Percentiles rank a stretch among this genome's conserved stretches.
Evolutionary conservation across 1,284 basidiomycete genomes (phyloP).

Genomic region (Schizophyllum amplum): DNA sequence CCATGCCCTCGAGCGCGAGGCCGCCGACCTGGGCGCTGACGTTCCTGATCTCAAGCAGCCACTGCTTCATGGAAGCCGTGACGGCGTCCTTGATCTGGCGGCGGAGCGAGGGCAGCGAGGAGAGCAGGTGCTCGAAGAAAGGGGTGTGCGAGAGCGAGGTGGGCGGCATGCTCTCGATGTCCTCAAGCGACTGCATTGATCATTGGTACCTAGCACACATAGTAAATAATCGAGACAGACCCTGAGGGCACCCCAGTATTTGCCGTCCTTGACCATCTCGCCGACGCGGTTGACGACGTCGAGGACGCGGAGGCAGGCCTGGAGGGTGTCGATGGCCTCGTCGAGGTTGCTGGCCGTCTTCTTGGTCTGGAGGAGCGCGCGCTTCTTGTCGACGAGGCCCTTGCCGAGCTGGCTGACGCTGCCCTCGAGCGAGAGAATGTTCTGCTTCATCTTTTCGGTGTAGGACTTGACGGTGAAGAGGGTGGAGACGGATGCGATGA

Average conservation of each 20-base stretch:
- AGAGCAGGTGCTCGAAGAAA: constrained; percentile 87
- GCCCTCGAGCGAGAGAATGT: constrained; percentile 62
- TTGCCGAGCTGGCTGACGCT: constrained; percentile 74
- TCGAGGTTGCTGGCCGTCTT: constrained; percentile 91
- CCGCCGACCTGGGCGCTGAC: constrained; percentile 82
- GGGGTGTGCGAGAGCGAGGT: constrained; percentile 89
- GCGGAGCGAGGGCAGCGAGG: constrained; percentile 86
- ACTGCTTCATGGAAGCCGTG: constrained; percentile 92
- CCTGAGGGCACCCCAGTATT: constrained; percentile 94
- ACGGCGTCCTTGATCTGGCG: constrained; percentile 89
- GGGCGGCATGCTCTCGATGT: constrained; percentile 86
- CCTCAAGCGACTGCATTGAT: constrained; percentile 74
- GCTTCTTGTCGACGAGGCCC: constrained; percentile 87
- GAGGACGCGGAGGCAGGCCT: constrained; percentile 85
- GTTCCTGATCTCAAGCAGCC: constrained; percentile 93
- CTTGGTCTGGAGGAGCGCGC: constrained; percentile 79
- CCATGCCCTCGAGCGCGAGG: constrained; percentile 89
- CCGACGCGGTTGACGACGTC: constrained; percentile 94
- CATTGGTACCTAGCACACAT: constrained; percentile 18
- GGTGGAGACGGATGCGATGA: constrained; percentile 92
- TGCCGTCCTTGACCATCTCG: constrained; percentile 86
- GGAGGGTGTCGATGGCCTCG: constrained; percentile 91
- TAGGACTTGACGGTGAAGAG: constrained; percentile 91
- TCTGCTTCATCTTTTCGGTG: constrained; percentile 75
- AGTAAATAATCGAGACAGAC: constrained; percentile 42